Evolutionary conservation across 2,329 filamentous ascomycete species (phyloP).

Genomic region (Pseudogymnoascus sp.): DNA sequence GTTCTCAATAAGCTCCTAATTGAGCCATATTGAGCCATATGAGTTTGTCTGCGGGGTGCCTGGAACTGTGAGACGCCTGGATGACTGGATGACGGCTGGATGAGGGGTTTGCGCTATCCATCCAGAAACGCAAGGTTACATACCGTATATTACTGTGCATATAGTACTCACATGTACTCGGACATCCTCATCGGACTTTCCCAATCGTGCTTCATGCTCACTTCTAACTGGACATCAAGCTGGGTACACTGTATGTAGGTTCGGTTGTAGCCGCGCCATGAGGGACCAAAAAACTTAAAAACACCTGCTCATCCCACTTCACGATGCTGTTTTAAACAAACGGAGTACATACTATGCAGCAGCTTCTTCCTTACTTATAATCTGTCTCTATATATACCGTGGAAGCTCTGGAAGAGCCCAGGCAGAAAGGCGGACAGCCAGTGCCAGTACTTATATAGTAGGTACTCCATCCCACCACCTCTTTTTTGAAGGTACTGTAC

Average conservation of each 20-base stretch:
- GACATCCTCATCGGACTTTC: neutral
- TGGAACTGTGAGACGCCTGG: too few relatives aligned
- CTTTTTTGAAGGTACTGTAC: neutral
- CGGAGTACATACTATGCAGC: neutral
- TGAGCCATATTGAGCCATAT: neutral
- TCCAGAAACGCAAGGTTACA: conserved; percentile 1
- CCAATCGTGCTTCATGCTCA: conserved; percentile 1
- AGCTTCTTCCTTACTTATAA: neutral
- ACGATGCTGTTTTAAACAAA: neutral
- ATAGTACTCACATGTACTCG: neutral
- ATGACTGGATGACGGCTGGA: neutral
- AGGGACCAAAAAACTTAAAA: neutral
- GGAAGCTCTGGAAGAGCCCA: neutral
- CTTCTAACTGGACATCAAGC: neutral
- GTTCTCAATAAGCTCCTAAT: neutral
- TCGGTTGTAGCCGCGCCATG: neutral
- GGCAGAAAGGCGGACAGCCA: neutral
- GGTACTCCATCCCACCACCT: neutral
- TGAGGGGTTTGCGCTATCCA: neutral
- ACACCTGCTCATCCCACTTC: neutral
- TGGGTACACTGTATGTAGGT: neutral
- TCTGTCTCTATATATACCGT: neutral
- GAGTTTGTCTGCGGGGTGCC: neutral
- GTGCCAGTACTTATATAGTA: neutral
- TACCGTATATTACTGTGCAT: neutral